Percentiles rank a stretch among this genome's conserved stretches.
Conservation (phyloP, 2,329 filamentous ascomycete genomes). For the Aspergillus sp. region DNA sequence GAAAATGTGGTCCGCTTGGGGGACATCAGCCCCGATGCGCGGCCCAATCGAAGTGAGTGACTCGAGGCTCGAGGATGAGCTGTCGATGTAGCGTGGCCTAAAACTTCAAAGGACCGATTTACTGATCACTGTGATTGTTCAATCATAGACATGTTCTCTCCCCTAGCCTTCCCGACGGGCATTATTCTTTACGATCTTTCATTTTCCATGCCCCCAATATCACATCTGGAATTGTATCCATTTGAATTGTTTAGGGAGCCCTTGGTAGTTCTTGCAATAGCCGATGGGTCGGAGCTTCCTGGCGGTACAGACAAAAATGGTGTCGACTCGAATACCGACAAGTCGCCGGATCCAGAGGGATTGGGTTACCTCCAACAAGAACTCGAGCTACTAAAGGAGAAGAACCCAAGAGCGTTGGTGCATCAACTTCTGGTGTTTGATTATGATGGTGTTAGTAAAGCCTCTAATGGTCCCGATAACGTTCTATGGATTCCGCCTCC, state of each 20-base stretch:
- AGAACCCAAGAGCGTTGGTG: constrained; percentile 72
- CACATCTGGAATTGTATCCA: constrained; percentile 76
- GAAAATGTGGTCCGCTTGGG: constrained; percentile 81
- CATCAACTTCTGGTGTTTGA: constrained; percentile 82
- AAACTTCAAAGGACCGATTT: constrained; percentile 4
- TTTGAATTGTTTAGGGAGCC: constrained; percentile 90
- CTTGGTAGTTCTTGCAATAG: constrained; percentile 77
- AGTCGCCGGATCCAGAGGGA: constrained; percentile 37
- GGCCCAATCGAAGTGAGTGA: constrained; percentile 77
- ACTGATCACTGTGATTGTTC: constrained; percentile 17
- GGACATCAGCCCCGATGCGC: constrained; percentile 80
- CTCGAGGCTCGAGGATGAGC: neutral
- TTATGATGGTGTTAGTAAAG: constrained; percentile 56
- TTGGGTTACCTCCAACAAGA: constrained; percentile 55
- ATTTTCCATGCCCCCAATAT: constrained; percentile 74
- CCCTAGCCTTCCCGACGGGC: constrained; percentile 80
- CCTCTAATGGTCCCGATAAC: constrained; percentile 60
- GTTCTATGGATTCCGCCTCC: constrained; percentile 69
- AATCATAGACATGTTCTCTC: constrained; percentile 82
- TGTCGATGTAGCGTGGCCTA: neutral
- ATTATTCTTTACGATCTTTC: constrained; percentile 86
- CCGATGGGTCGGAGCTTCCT: constrained; percentile 72
- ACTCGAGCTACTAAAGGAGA: constrained; percentile 68
- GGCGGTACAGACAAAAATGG: constrained; percentile 23
- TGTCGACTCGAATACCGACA: constrained; percentile 20